These are phyloP conservation scores for Cryphonectria radicalis DNA, from an alignment of 2,329 filamentous ascomycete species.

Conservation along the genomic window DNA sequence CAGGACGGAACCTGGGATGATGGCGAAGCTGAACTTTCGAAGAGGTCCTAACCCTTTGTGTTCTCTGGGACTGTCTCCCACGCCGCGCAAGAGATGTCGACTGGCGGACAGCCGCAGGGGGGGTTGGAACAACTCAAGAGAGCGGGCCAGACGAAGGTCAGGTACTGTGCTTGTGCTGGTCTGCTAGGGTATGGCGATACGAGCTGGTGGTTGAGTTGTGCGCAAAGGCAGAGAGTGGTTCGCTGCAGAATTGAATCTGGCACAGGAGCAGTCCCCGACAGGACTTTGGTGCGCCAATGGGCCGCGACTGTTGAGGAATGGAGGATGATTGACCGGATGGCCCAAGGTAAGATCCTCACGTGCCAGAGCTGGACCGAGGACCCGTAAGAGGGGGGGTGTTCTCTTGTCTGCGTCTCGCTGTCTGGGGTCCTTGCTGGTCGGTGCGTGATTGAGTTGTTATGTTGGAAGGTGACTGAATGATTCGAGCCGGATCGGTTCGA, in stretches of 20 bases:
- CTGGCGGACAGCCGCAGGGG: neutral
- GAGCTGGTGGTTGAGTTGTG: conserved; percentile 9
- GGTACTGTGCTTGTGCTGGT: neutral
- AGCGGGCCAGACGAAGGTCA: neutral
- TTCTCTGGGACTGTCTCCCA: neutral
- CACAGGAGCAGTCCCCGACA: conserved; percentile 10
- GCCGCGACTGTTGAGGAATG: conserved; percentile 23
- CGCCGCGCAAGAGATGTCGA: conserved; percentile 3
- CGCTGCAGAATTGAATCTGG: neutral
- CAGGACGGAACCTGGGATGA: conserved; percentile 24
- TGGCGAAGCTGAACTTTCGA: neutral
- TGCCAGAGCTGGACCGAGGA: conserved; percentile 24
- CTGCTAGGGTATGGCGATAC: neutral
- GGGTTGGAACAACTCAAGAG: neutral
- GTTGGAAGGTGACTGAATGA: neutral
- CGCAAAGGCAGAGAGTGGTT: neutral
- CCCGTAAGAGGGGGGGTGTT: conserved; percentile 1
- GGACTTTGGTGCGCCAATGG: conserved; percentile 16
- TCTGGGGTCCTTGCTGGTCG: conserved; percentile 1
- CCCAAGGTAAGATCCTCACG: conserved; percentile 24
- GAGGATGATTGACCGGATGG: conserved; percentile 6
- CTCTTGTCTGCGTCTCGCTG: conserved; percentile 17
- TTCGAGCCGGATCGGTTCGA: conserved; percentile 13
- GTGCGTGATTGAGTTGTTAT: neutral
- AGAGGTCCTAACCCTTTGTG: neutral